These are phyloP conservation scores for Mrakia blollopis DNA, from an alignment of 768 basidiomycete species.

Conservation along the genomic window DNA sequence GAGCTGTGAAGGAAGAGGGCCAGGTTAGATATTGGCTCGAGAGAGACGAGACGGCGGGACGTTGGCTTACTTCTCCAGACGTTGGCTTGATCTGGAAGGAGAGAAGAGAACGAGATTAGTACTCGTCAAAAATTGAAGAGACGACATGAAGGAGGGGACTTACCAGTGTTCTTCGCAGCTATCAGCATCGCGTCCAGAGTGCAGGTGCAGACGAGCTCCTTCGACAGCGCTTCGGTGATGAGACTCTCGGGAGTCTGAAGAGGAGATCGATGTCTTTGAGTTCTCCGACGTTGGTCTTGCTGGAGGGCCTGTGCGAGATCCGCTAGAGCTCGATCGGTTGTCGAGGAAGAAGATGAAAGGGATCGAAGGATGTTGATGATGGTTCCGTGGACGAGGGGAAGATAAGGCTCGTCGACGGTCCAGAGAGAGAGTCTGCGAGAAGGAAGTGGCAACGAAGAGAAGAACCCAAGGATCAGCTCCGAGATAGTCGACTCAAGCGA, in stretches of 20 bases:
- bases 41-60: too few species aligned
- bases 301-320: neutral
- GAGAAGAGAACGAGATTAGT: neutral
- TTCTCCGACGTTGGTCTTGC: neutral
- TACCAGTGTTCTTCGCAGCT: neutral
- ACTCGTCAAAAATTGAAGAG: neutral
- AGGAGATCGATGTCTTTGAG: neutral
- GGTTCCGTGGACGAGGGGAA: neutral
- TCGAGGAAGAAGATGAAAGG: neutral
- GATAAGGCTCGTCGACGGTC: neutral
- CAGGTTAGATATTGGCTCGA: neutral
- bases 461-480: neutral
- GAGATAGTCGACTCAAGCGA: too few species aligned
- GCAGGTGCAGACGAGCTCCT: neutral
- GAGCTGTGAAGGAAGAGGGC: neutral
- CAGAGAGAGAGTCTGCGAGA: neutral
- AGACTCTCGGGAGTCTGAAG: neutral
- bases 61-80: conserved; percentile 6
- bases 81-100: neutral
- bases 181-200: neutral
- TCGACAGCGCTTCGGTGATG: neutral
- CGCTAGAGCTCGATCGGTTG: neutral
- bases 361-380: neutral
- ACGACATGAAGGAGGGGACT: neutral
- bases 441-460: neutral